Base-by-base conservation (phyloP, 2,329 filamentous ascomycete species). In the Arthrobotrys iridis region DNA sequence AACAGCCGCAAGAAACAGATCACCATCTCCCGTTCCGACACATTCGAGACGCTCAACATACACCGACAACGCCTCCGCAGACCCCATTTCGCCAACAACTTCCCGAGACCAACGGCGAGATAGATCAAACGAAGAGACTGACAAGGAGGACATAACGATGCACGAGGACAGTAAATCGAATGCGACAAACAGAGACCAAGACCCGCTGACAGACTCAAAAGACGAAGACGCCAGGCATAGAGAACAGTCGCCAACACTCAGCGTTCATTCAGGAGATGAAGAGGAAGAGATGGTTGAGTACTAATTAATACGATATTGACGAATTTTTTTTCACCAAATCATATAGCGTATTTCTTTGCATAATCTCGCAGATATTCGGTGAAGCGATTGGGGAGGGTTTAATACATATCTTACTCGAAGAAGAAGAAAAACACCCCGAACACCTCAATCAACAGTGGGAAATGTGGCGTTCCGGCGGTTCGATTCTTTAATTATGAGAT, bases 211-310 rank as follows among this genome's bases (percentile, higher is more conserved):
- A 7, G 41, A 73, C 33, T 60, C 40, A 18, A 76, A 76, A 35
- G 50, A 71, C 18, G 10, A 15, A 35, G 40, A 41, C 10, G 28
- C 40, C 8, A 60, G 43, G 26, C n/a, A 15, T 24, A 57, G 48
- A 43, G 65, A 65, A 15, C 11, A 46, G 6, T 75, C 71, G 26
- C 71, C 71, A 24, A 30, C 26, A 20, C 28, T 22, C 6, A 41
- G 20, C 22, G 58, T 58, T 15, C 63, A 59, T 22, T 40, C 40
- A 7, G 64, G 64, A 15, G 64, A 66, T n/a, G 72, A 76, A 50
- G 72, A 71, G 26, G 72, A 76, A 50, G 72, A 76, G 45, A 76
- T 76, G 64, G 72, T 76, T 20, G 72, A 76, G 40, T 76, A 76
- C 45, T 76, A 59, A 66, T 43, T 57, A 22, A 35, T 13, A 40